Evolutionary conservation across 2,329 filamentous ascomycete genomes (phyloP).

Genomic region (Nakataea oryzae): DNA sequence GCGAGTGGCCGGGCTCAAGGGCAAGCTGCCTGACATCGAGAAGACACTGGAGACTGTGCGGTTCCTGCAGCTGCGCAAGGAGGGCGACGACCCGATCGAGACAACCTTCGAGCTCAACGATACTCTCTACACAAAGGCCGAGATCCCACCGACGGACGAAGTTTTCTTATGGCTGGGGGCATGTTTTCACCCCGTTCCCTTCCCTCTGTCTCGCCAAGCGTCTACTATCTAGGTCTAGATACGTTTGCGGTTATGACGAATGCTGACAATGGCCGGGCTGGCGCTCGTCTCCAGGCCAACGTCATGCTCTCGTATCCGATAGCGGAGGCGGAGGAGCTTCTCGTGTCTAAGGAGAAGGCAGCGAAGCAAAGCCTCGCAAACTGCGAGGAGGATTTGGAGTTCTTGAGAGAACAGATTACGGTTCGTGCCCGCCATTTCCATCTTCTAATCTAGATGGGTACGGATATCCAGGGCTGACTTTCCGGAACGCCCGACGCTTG

Average conservation of each 20-base stretch:
- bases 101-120: slow-evolving; percentile 96
- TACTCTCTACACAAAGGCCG: slow-evolving; percentile 83
- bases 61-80: slow-evolving; percentile 52
- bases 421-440: slow-evolving; percentile 34
- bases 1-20: slow-evolving; percentile 68
- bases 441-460: neutral
- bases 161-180: slow-evolving; percentile 97
- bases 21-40: slow-evolving; percentile 95
- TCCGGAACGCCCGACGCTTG: no score
- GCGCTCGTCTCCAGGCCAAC: slow-evolving; percentile 53
- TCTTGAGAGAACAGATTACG: slow-evolving; percentile 91
- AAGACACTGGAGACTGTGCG: slow-evolving; percentile 89
- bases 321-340: slow-evolving; percentile 70
- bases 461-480: neutral
- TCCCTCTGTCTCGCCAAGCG: neutral
- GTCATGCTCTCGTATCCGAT: slow-evolving; percentile 96
- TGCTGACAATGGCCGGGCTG: neutral
- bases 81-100: slow-evolving; percentile 56
- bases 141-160: slow-evolving; percentile 73
- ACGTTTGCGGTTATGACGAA: neutral
- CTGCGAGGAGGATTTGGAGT: slow-evolving; percentile 94
- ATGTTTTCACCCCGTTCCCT: slow-evolving; percentile 19
- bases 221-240: neutral
- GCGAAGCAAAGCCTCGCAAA: slow-evolving; percentile 75
- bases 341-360: slow-evolving; percentile 65